Evolutionary conservation across 2,329 filamentous ascomycete species (phyloP), one percentile per base, ranked within the genome.

Genomic region (Epichloe uncinata): DNA sequence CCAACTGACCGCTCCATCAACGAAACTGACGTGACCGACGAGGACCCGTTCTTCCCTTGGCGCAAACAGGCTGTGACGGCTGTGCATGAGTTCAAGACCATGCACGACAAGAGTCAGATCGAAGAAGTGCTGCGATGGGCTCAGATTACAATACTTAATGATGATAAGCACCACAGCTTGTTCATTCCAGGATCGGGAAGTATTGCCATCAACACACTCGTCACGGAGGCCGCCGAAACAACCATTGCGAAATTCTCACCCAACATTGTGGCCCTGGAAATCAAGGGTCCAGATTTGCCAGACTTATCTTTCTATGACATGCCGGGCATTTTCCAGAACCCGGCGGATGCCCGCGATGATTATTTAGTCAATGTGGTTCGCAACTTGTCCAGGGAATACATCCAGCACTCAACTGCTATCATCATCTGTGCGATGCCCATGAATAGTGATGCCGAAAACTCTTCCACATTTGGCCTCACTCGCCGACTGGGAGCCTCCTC

Each of bases 281-380:
- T 95, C 26, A 79, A 79, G 0, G 84, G 83, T 0, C 84, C 85
- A 0, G 73, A 72, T 0, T 73, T 91, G 0, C 83, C 87, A 0
- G 81, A 87, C 5, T 63, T 95, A 0, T 87, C 84, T 0, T 94
- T 95, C 57, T 91, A 87, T 53, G 89, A 95, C 53, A 73, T 95
- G 0, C 89, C 89, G 0, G 89, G 89, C 0, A 80, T 94, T 0
- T 91, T 95, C 53, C 79, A 81, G 18, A 83, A 83, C 7, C 75
- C 82, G 0, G 78, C 80, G 2, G 72, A 80, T 7, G 75, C 76
- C 7, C 71, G 78, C 3, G 81, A 90, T 15, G 72, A 77, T 9
- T 85, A 85, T 50, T 69, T 91, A 0, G 83, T 90, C 12, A 70
- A 74, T 0, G 79, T 93, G 0, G 84, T 95, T 0, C 73, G 81